Base-by-base conservation (phyloP, 2,329 filamentous ascomycete species). In the Boeremia exigua region DNA sequence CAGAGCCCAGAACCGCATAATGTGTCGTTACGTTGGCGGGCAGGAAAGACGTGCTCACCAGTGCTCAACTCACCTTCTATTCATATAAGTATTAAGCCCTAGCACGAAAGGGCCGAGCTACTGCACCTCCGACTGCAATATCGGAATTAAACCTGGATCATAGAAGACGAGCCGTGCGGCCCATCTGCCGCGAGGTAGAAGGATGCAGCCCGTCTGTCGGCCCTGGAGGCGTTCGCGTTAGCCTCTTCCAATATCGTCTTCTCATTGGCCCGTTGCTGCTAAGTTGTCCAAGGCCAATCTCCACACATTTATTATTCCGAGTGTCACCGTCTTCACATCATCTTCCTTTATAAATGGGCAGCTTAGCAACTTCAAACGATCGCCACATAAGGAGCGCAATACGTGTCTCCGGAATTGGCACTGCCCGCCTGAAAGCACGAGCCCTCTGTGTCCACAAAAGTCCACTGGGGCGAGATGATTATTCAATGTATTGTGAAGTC, bases 1-100 rank as follows among this genome's bases (percentile, higher is more conserved):
- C 5, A 49, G 40, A 29, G n/a, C n/a, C 39, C 52, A 55, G 29
- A 55, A 30, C 12, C 23, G 27, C 46, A 55, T 55, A 8, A 19
- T 54, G 32, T 36, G 14, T 43, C 15, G 10, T 17, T 3, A 23
- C 5, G 19, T 5, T 23, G 19, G 19, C 19, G 19, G 19, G 29
- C 12, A 39, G 9, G 10, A n/a, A 33, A 50, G 32, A 30, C 39
- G 38, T 30, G 4, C 40, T 15, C 33, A 25, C 12, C 27, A 30
- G 38, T 30, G 4, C 40, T 15, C 33, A 25, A 17, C 27, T 38
- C 33, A 25, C 30, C 49, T 25, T 40, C 29, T 14, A 11, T 45
- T 47, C 29, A 33, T 14, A 43, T 34, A 6, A 7, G 27, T 17
- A 34, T 25, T 23, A 5, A 12, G 37, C 19, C 28, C 32, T 19